A percentile compares a stretch with the other conserved stretches of the same genome.
phyloP scores from a whole-genome alignment of 371 early-diverging fungal genomes.

The Apophysomyces sp. region DNA sequence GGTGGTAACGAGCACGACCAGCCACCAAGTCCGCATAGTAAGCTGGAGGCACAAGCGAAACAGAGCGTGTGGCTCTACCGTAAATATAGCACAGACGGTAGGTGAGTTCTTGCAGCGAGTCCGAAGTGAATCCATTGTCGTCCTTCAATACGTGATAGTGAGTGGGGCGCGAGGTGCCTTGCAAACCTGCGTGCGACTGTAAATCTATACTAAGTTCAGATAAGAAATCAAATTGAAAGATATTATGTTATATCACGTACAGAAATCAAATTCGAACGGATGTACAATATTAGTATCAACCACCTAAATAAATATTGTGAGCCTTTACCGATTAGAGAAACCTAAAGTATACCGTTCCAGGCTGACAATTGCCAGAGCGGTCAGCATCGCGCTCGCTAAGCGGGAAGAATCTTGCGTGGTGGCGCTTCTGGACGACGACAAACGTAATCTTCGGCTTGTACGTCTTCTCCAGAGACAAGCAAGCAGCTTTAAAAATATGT shows the following conservation, averaged over 20 bases:
- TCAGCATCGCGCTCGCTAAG: conserved; percentile 47
- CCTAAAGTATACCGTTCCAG: conserved; percentile 66
- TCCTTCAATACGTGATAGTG: conserved; percentile 84
- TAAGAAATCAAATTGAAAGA: not conserved
- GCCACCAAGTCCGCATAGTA: conserved; percentile 92
- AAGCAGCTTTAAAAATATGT: conserved; percentile 52
- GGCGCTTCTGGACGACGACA: conserved; percentile 92
- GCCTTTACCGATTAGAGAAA: not conserved
- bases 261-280: conserved; percentile 84
- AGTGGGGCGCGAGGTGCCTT: conserved; percentile 89
- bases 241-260: conserved; percentile 23
- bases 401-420: conserved; percentile 91
- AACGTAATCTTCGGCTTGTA: conserved; percentile 89
- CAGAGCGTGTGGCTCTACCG: conserved; percentile 75
- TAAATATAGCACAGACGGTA: conserved; percentile 89
- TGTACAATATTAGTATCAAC: conserved; percentile 80
- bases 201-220: conserved; percentile 37
- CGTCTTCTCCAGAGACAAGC: conserved; percentile 53
- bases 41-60: conserved; percentile 77
- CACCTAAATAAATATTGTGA: conserved; percentile 18
- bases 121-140: conserved; percentile 75
- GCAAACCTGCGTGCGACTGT: conserved; percentile 81
- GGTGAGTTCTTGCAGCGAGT: conserved; percentile 75
- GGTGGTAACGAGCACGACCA: conserved; percentile 74
- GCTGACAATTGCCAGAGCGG: conserved; percentile 38